A percentile compares a stretch with the other conserved stretches of the same genome.
These are phyloP conservation scores for Eudorina sp. DNA, from an alignment of 139 green algal genomes.

Conservation along the genomic window DNA sequence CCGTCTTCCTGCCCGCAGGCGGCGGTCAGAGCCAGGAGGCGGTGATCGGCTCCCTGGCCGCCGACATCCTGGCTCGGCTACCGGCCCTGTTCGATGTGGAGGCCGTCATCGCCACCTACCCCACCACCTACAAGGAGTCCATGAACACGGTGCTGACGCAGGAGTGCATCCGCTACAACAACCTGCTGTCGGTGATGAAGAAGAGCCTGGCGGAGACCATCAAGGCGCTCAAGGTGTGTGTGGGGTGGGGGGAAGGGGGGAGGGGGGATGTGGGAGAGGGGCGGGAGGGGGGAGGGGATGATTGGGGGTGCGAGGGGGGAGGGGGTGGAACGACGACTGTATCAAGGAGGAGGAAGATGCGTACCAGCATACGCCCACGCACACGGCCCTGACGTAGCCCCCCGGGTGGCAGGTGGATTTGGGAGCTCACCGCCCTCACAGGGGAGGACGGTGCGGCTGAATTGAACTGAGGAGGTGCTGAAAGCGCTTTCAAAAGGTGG, in stretches of 20 bases:
- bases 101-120: slow-evolving; percentile 71
- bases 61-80: slow-evolving; percentile 73
- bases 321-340: too few species aligned
- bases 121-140: slow-evolving; percentile 85
- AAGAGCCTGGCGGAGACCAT: slow-evolving; percentile 62
- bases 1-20: background rate
- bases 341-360: too few species aligned
- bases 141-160: slow-evolving; percentile 92
- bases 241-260: background rate
- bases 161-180: slow-evolving; percentile 83
- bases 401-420: too few species aligned
- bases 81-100: slow-evolving; percentile 78
- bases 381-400: too few species aligned
- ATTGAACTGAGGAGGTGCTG: too few species aligned
- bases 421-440: too few species aligned
- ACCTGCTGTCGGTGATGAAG: slow-evolving; percentile 74
- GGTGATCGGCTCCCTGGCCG: slow-evolving; percentile 63
- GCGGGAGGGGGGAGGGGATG: background rate
- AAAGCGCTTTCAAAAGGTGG: too few species aligned
- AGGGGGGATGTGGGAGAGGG: background rate
- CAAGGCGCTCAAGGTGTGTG: slow-evolving; percentile 74
- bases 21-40: slow-evolving; percentile 65
- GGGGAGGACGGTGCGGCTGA: too few species aligned
- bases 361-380: too few species aligned
- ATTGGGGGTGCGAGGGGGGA: background rate